Base-by-base conservation (phyloP, 345 rosid species). In the Carallia pectinifolia region DNA sequence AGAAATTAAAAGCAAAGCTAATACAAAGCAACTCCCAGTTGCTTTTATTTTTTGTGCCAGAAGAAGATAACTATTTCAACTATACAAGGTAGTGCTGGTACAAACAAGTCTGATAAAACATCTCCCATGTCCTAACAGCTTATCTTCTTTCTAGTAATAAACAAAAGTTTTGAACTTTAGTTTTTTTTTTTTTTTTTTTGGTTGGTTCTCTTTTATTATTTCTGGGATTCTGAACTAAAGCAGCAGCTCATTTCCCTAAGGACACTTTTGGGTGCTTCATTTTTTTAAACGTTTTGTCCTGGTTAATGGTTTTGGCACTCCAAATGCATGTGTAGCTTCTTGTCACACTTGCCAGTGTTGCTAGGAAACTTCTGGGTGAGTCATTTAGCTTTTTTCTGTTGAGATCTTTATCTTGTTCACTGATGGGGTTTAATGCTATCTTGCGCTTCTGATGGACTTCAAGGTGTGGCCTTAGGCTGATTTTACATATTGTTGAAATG, bases 161-260 rank as follows among this genome's bases (percentile, higher is more conserved):
- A 44, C 3, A 39, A 44, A 44, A 44, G 50, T 44, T 44, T 44
- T 44, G 50, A 44, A 44, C 50, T 44, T 44, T 44, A 0, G 16
- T 12, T 12, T 44, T 3, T 44, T 44, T 40, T 44, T 44, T 9
- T 40, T 29, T 56, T 23, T 39, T 31, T 7, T 6, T 17, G 4
- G 36, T 16, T 23, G 52, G 15, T 16, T 53, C 66, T 69, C 9
- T 6, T 55, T 55, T 30, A 54, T 56, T 23, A 12, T 19, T 23
- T 7, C 60, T 56, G 60, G 62, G 62, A 50, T 67, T 70, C 73
- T 72, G 18, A 70, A 74, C 66, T 12, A 10, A 60, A 23, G 39
- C 60, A 65, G 66, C 78, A 62, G 61, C 66, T 70, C 67, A 61
- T 67, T 71, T 70, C 62, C 79, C 75, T 66, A 54, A 23, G 71